Conservation (phyloP, 768 basidiomycete genomes). For the Boletus rubescentipes region DNA sequence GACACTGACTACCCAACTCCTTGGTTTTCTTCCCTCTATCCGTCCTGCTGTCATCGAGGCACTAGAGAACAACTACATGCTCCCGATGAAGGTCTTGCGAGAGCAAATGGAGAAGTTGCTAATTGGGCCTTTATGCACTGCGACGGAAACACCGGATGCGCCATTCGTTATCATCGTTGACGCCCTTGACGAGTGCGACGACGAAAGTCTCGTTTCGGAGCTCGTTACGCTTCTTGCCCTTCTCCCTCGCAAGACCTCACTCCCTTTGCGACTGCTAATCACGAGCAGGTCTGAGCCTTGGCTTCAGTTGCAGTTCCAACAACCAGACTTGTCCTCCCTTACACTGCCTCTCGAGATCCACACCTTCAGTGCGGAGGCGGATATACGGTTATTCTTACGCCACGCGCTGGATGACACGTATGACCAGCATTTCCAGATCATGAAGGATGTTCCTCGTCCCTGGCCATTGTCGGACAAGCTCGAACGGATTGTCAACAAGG, state of each 20-base stretch:
- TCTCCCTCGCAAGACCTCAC: constrained; percentile 3
- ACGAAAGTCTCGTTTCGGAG: constrained; percentile 24
- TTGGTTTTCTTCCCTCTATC: constrained; percentile 19
- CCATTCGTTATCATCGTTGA: constrained; percentile 23
- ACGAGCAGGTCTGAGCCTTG: constrained; percentile 25
- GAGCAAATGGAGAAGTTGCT: constrained; percentile 31
- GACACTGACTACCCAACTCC: constrained; percentile 34
- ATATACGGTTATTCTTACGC: constrained; percentile 23
- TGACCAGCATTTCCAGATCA: constrained; percentile 17
- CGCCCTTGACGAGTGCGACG: constrained; percentile 29
- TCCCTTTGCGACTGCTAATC: constrained; percentile 27
- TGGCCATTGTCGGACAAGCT: constrained; percentile 27
- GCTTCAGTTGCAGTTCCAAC: constrained; percentile 21
- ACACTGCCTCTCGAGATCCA: constrained; percentile 21
- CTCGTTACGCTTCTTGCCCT: constrained; percentile 25
- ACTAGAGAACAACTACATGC: constrained; percentile 24
- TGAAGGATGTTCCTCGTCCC: constrained; percentile 19
- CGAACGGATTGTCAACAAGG: constrained; percentile 16
- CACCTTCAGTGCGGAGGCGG: constrained; percentile 22
- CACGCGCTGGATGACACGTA: constrained; percentile 19
- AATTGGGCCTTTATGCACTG: constrained; percentile 17
- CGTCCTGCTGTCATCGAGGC: constrained; percentile 22
- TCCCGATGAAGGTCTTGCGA: constrained; percentile 29
- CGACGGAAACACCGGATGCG: constrained; percentile 3
- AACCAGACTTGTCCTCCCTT: constrained; percentile 10